Base-by-base conservation (phyloP, 345 rosid species). In the Acer saccharum region DNA sequence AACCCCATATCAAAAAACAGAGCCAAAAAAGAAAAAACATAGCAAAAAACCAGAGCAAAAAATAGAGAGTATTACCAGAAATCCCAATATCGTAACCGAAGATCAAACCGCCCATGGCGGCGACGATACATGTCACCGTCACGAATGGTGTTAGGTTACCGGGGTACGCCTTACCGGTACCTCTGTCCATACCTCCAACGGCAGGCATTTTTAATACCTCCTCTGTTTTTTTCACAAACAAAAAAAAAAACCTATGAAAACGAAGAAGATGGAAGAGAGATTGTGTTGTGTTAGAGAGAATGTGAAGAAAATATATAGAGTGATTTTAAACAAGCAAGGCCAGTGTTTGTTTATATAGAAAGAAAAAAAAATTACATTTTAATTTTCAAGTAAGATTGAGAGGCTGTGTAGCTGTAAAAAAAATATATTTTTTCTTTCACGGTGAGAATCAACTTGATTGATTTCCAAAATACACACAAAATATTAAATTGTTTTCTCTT, bases 81-180 rank as follows among this genome's bases (percentile, higher is more conserved):
- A 95, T 95, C 16, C 99, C 98, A 32, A 95, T 91, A 82, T 95
- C 98, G 70, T 95, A 95, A 18, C 98, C 99, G 60, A 95, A 95
- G 83, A 95, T 95, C 81, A 95, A 88, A 78, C 99, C 99, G 2
- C 99, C 99, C 99, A 93, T 95, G 88, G 92, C 95, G n/a, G 98
- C 99, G 29, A 95, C 92, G 25, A 95, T 79, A 73, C 98, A 95
- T 46, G 99, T 93, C 66, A 90, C 86, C 35, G 80, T 77, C 69
- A 95, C 99, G 75, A 74, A 95, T 4, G 78, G 89, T 14, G 98
- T 95, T 2, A 95, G 94, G 25, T 90, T 95, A 17, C 98, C 98
- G 48, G 98, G 95, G 76, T 95, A 95, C 75, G 80, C 92, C 85
- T 29, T 87, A 50, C 88, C 88, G 79, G 50, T 77, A 60, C 83